Evolutionary conservation across 495 filamentous ascomycete species (phyloP), one percentile per base, ranked within the genome.

Genomic region (Entonaema liquescens): DNA sequence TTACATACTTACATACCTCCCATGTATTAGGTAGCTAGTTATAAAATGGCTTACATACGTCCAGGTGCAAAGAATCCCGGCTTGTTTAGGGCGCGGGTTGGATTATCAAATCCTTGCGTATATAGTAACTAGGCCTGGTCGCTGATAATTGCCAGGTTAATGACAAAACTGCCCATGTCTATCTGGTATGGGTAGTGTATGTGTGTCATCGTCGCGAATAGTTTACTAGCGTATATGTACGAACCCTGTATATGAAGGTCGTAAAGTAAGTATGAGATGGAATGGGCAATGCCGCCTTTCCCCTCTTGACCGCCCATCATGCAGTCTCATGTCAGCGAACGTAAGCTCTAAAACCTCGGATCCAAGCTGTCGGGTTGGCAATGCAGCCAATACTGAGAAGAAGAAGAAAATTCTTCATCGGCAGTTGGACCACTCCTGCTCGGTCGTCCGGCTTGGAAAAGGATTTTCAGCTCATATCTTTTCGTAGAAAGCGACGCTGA

Each of bases 291-390:
- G 25, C 15, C 29, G 17, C 53, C 12, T 56, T 35, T 35, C 29
- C 28, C 53, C 29, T 56, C 50, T 61, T 65, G 68, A 71, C 68
- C 68, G 68, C 68, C 68, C 44, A 52, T 65, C 49, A 17, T 53
- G 49, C 49, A 53, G 29, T 56, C 28, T 56, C 62, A 52, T 56
- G 63, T 71, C 69, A 71, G 69, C 69, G 17, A 67, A 44, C 63
- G 49, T 71, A 67, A 68, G 64, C 63, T 68, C 64, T 61, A 68
- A 64, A 44, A n/a, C 62, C 56, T 72, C 69, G 69, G 69, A 67
- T 72, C 69, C 69, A 72, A 54, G 42, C 52, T 31, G 59, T 72
- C 69, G 69, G 69, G 69, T 72, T 59, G 33, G 28, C 53, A n/a
- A n/a, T 21, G 44, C 60, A 55, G 47, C 35, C 59, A 63, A 61